Base-by-base conservation (phyloP, 257 asterid species). In the Hygrophila difformis region DNA sequence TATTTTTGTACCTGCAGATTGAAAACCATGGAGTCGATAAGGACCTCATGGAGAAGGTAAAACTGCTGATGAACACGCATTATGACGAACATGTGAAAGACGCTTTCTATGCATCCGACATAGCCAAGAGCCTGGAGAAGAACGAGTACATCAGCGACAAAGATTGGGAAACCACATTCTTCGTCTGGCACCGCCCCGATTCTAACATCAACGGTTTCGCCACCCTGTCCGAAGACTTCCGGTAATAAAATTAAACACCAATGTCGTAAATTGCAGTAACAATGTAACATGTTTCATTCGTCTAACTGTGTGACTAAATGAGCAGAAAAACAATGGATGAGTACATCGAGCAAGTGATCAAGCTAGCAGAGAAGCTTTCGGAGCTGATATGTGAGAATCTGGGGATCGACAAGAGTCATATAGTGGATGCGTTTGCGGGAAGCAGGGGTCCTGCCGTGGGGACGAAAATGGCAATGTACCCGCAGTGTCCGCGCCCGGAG, bases 101-200 rank as follows among this genome's bases (percentile, higher is more conserved):
- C 3, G 43, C 41, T 14, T 85, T 85, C 67, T 71, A 63, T 21
- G 59, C 51, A 12, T 81, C 87, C 15, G 76, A 68, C 37, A 59
- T 77, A 10, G 68, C 77, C n/a, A 79, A 74, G 66, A 66, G 36
- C 59, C 63, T 82, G 51, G 74, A 56, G 44, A 69, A 55, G 22
- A 66, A 68, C 26, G 68, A 39, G 55, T 62, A 12, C 26, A 60
- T 70, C 57, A 43, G 23, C 13, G 63, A 66, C 18, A 51, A 51
- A 17, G 96, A 85, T 63, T 85, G 96, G 96, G 94, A 85, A 47
- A 78, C 68, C 52, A 63, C 88, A 36, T 85, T 82, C 55, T 85
- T 85, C 69, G 34, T 74, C 41, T 67, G 77, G 66, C 94, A 85
- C 68, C 82, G 82, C 58, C 94, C 95, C 5, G 42, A 56, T 49